Base-by-base conservation (phyloP, 1,284 basidiomycete genomes). In the Ustilago tritici region DNA sequence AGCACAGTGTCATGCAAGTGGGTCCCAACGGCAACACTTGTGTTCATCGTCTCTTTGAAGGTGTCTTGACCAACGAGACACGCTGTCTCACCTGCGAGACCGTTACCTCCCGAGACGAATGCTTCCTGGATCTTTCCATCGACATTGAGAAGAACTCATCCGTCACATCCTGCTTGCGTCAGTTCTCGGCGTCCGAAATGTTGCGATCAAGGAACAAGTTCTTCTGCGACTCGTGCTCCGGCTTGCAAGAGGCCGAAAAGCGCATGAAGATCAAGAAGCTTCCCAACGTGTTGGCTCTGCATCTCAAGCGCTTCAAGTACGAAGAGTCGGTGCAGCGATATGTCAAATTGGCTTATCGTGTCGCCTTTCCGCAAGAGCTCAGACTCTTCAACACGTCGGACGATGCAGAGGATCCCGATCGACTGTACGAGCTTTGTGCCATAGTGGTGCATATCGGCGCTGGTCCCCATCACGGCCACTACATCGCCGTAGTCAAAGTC, bases 121-220 rank as follows among this genome's bases (percentile, higher is more conserved):
- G 92, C 10, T 99, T 99, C 87, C 90, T 99, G 61, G 97, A 99
- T 88, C 89, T 99, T 31, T 98, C 95, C 9, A 95, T 99, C 86
- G 96, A 99, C 87, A 98, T 99, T 77, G 95, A 98, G 85, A 94
- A 96, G 87, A 96, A 98, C 87, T 93, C 94, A 4, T 96, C 94
- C 73, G 92, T 99, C 59, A 96, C 95, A 0, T 93, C 95, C 7
- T 98, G 96, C 87, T 90, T 99, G 60, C 90, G 95, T 54, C 94
- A 96, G 85, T 99, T 99, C 86, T 96, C 94, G 82, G 95, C 95
- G 46, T 94, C 93, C 85, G 97, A 99, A 87, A 99, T 98, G 95
- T 90, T 99, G 19, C 95, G 94, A 81, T 93, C 95, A 84, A 93
- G 91, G 86, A 98, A 99, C 89, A 99, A 98, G 88, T 99, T 98